Evolutionary conservation across 495 filamentous ascomycete genomes (phyloP), one percentile per base, ranked within the genome.

Genomic region (Xylaria longipes): DNA sequence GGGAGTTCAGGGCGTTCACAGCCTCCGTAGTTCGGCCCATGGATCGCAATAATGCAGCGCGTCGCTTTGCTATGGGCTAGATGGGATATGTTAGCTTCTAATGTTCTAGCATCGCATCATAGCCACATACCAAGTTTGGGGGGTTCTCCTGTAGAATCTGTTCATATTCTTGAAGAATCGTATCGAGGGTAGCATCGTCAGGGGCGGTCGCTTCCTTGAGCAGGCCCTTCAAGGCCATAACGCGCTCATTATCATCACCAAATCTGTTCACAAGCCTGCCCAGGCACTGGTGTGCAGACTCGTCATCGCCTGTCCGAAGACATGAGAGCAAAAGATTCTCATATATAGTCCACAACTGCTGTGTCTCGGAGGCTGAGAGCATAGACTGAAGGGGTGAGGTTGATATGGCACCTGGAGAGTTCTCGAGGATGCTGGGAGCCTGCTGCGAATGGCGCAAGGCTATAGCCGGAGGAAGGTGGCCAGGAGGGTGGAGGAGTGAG

Each of bases 281-380:
- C 11, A 98, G 89, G 76, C 92, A 94, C 69, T 84, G 73, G 65
- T 88, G 87, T 15, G 96, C 96, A 57, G 92, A 89, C 72, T 85
- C 80, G 72, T 97, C 92, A 77, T 98, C 93, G 22, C 93, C 91
- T 9, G 92, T 94, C 6, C 92, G 91, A n/a, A 98, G 85, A 77
- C 91, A 96, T 11, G 94, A 89, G 22, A 95, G 82, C 66, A 98
- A 81, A 33, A 97, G 87, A 77, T 95, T 93, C 80, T 98, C 96
- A 77, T 94, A 91, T n/a, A 82, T 85, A 4, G 86, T 84, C 92
- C 94, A 98, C 77, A 90, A 83, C 70, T 95, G 93, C 50, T 91
- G 86, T 1, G 90, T 89, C 75, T 97, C 94, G 41, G 85, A 73
- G n/a, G 85, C 78, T 6, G 86, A 84, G 76, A 86, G 88, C 64